Conservation (phyloP, 768 basidiomycete genomes). For the Mycena haematopus region DNA sequence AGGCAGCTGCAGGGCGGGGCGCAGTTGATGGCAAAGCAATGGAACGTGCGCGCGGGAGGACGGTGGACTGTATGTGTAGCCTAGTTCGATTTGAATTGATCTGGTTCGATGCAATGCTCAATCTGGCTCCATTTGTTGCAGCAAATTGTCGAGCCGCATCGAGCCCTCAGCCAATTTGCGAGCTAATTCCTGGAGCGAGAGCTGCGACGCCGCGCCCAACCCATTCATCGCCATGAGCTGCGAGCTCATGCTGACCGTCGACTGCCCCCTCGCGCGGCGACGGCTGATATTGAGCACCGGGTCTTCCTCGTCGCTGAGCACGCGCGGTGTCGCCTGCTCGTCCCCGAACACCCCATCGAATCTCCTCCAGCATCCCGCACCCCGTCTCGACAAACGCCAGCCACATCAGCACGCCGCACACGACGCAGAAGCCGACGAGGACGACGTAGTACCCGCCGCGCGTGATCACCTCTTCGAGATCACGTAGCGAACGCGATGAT, state of each 20-base stretch:
- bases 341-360: slow-evolving; percentile 58
- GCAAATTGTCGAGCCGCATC: too few relatives aligned
- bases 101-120: too few relatives aligned
- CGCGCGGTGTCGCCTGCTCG: slow-evolving; percentile 20
- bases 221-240: slow-evolving; percentile 17
- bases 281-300: slow-evolving; percentile 12
- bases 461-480: slow-evolving; percentile 44
- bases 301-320: slow-evolving; percentile 15
- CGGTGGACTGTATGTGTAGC: too few relatives aligned
- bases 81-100: too few relatives aligned
- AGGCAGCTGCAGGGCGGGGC: too few relatives aligned
- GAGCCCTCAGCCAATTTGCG: too few relatives aligned
- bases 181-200: too few relatives aligned
- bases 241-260: slow-evolving; percentile 27
- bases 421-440: slow-evolving; percentile 51
- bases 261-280: slow-evolving; percentile 17
- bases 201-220: slow-evolving; percentile 4
- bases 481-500: slow-evolving; percentile 54
- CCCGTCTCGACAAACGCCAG: slow-evolving; percentile 58
- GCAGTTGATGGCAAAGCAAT: too few relatives aligned
- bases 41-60: too few relatives aligned
- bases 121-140: too few relatives aligned
- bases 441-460: slow-evolving; percentile 59
- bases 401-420: slow-evolving; percentile 53
- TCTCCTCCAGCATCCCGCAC: slow-evolving; percentile 53